phyloP scores from a whole-genome alignment of 495 filamentous ascomycete species.

The Hyaloscypha finlandica region DNA sequence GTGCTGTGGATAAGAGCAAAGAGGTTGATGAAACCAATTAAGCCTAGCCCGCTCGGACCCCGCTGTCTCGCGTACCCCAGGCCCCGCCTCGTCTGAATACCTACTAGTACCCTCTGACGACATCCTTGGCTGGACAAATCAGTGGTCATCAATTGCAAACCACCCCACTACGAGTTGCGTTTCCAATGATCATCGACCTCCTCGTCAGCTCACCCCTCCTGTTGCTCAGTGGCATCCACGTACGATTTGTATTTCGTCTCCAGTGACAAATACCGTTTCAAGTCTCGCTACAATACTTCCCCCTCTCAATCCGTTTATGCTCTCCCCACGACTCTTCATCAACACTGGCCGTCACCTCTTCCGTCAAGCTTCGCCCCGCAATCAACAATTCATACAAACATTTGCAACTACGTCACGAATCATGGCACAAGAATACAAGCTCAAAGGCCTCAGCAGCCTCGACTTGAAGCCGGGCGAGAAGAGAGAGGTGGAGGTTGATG shows the following conservation, averaged over 20 bases:
- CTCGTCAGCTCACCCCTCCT: neutral
- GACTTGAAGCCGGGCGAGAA: slow-evolving; percentile 78
- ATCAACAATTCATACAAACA: slow-evolving; percentile 6
- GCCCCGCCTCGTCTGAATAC: too few relatives aligned
- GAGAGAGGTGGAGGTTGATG: slow-evolving; percentile 86
- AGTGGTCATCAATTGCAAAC: neutral
- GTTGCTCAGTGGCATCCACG: neutral
- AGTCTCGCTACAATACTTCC: neutral
- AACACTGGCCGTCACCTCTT: slow-evolving; percentile 1
- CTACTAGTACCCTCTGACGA: too few relatives aligned
- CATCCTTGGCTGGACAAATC: neutral
- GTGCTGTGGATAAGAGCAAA: neutral
- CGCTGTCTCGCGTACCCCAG: neutral
- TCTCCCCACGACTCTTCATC: slow-evolving; percentile 18
- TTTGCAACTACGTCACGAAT: slow-evolving; percentile 34
- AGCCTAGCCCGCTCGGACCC: neutral
- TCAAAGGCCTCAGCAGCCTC: slow-evolving; percentile 75
- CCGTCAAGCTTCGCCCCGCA: slow-evolving; percentile 21
- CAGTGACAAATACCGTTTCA: neutral
- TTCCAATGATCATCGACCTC: slow-evolving; percentile 3
- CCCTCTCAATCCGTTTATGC: slow-evolving; percentile 11
- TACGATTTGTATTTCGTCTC: neutral
- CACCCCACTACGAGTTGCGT: neutral
- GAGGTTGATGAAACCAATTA: neutral
- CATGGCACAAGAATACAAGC: slow-evolving; percentile 76